Percentiles rank a stretch among this genome's conserved stretches.
Conservation (phyloP, 1,284 basidiomycete species). For the Fomitopsis pinicola region DNA sequence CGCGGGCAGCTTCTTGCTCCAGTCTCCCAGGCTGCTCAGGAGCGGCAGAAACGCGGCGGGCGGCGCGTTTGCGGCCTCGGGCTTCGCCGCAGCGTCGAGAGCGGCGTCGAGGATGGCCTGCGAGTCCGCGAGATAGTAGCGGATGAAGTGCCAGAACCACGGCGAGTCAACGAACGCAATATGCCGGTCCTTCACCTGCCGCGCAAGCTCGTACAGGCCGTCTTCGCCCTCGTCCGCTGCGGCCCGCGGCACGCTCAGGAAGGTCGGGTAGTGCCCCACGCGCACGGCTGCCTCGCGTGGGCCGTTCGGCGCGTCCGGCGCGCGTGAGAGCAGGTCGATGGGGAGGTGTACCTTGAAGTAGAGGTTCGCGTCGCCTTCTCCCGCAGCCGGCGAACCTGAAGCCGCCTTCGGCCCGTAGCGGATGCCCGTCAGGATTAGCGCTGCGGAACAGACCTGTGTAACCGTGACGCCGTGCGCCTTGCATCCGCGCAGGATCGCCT, state of each 20-base stretch:
- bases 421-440: not conserved
- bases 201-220: not conserved
- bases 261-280: not conserved
- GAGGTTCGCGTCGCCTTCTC: not conserved
- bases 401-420: not conserved
- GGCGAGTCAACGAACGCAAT: not conserved
- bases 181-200: not conserved
- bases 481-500: not conserved
- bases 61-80: not conserved
- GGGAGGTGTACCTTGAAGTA: not conserved
- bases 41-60: not conserved
- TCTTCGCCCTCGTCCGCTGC: not conserved
- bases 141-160: slow-evolving; percentile 1
- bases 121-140: not conserved
- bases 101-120: not conserved
- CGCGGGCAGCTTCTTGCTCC: not conserved
- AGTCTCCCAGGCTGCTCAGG: slow-evolving; percentile 2
- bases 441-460: not conserved
- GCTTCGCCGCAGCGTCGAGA: not conserved
- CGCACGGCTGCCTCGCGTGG: not conserved
- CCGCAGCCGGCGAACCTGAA: not conserved
- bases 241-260: not conserved
- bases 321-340: slow-evolving; percentile 1
- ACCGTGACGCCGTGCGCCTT: slow-evolving; percentile 4
- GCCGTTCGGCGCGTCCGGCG: not conserved